These are phyloP conservation scores for Cutaneotrichosporon curvatum DNA, from an alignment of 1,284 basidiomycete genomes.

Conservation along the genomic window DNA sequence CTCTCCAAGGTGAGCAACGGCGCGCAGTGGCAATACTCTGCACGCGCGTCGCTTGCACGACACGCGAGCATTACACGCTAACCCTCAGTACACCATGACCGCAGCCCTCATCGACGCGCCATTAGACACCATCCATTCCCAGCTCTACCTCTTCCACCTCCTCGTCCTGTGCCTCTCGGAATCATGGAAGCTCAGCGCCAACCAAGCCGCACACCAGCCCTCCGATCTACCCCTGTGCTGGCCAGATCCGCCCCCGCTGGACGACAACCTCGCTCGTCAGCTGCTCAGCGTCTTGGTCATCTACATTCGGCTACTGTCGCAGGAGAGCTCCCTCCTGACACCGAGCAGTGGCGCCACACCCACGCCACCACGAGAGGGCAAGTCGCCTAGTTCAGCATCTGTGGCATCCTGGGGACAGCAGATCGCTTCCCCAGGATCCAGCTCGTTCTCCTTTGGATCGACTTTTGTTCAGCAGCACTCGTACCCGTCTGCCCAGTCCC, in stretches of 20 bases:
- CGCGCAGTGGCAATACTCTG: no score
- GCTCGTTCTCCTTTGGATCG: conserved; percentile 18
- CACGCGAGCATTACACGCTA: conserved; percentile 36
- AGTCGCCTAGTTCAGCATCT: conserved; percentile 10
- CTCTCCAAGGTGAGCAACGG: conserved; percentile 64
- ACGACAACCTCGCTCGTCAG: conserved; percentile 80
- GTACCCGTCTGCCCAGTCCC: conserved; percentile 19
- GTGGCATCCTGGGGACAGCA: conserved; percentile 17
- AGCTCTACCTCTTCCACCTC: conserved; percentile 80
- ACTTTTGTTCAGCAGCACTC: conserved; percentile 31
- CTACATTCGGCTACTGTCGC: conserved; percentile 66
- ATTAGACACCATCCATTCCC: conserved; percentile 75
- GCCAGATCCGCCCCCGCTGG: conserved; percentile 67
- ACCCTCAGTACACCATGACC: conserved; percentile 38
- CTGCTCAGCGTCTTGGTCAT: conserved; percentile 72
- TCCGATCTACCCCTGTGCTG: conserved; percentile 46
- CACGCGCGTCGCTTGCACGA: no score
- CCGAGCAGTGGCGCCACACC: conserved; percentile 14
- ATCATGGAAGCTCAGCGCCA: conserved; percentile 54
- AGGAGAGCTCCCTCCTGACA: conserved; percentile 16
- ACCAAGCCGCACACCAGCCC: conserved; percentile 10
- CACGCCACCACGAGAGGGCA: conserved; percentile 21
- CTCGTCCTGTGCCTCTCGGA: conserved; percentile 67
- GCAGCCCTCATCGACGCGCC: conserved; percentile 48
- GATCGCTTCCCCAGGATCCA: background rate